phyloP scores from a whole-genome alignment of 75 land plant species.

The Selaginella moellendorffii region DNA sequence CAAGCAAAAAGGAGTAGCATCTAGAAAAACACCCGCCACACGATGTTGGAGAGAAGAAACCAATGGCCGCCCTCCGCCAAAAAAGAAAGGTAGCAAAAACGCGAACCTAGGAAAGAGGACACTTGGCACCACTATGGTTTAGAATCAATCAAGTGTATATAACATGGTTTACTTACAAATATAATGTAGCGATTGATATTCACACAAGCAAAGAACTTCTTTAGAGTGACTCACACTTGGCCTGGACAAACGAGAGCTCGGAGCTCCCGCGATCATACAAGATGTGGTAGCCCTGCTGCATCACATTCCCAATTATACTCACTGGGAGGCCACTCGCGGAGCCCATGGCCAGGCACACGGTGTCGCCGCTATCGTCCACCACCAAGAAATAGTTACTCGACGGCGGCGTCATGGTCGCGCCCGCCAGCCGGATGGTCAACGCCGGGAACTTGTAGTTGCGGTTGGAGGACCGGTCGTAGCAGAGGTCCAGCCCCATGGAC shows the following conservation, averaged over 20 bases:
- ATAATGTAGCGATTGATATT: no score
- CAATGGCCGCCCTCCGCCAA: neutral
- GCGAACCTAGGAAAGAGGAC: neutral
- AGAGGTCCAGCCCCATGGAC: constrained; percentile 26
- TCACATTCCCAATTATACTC: constrained; percentile 5
- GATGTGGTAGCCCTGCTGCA: constrained; percentile 2
- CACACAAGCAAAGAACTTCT: no score
- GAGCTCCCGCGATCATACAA: constrained; percentile 6
- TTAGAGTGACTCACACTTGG: neutral
- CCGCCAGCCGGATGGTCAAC: neutral
- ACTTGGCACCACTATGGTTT: no score
- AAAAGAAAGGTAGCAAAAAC: neutral
- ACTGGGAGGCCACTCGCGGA: neutral
- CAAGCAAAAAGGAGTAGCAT: neutral
- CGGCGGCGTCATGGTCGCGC: constrained; percentile 8
- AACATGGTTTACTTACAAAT: no score
- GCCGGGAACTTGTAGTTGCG: neutral
- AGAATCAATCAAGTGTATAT: no score
- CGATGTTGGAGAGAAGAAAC: no score
- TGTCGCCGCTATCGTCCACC: neutral
- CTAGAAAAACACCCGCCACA: neutral
- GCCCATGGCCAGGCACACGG: constrained; percentile 1
- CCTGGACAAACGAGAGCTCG: neutral
- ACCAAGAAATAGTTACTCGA: constrained; percentile 12
- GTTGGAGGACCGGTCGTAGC: constrained; percentile 35